Evolutionary conservation across 129 eudicot species (phyloP).

Genomic region (Pittosporum tobira): DNA sequence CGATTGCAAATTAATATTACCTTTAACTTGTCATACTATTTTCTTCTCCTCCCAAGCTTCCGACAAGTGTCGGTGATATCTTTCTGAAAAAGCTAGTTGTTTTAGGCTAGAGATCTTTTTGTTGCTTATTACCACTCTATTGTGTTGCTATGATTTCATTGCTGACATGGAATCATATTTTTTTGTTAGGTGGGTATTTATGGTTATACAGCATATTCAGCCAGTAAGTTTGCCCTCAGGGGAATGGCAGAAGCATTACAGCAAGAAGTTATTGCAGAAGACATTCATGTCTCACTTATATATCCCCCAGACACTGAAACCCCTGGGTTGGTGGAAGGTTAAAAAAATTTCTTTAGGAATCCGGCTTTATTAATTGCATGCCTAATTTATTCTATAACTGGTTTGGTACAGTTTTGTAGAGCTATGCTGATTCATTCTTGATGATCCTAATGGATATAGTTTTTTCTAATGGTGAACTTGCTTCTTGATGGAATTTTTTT

Average conservation of each 20-base stretch:
- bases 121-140: neutral
- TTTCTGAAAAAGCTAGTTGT: neutral
- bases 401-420: conserved; percentile 8
- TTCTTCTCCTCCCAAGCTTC: neutral
- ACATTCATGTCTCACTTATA: conserved; percentile 75
- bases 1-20: neutral
- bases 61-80: too few relatives aligned
- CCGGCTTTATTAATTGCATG: neutral
- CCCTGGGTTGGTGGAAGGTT: conserved; percentile 85
- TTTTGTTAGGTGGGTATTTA: conserved; percentile 75
- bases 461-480: neutral
- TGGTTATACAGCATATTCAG: conserved; percentile 93
- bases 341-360: neutral
- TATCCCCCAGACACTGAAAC: conserved; percentile 97
- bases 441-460: neutral
- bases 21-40: neutral
- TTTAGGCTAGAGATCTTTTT: neutral
- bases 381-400: conserved; percentile 10
- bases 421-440: neutral
- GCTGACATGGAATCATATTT: neutral
- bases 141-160: neutral
- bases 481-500: neutral
- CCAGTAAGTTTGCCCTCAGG: conserved; percentile 87
- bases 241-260: conserved; percentile 93
- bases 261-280: conserved; percentile 72